A percentile compares a stretch with the other conserved stretches of the same genome.
phyloP scores from a whole-genome alignment of 805 yeast genomes.

The Candida parachauliodes region DNA sequence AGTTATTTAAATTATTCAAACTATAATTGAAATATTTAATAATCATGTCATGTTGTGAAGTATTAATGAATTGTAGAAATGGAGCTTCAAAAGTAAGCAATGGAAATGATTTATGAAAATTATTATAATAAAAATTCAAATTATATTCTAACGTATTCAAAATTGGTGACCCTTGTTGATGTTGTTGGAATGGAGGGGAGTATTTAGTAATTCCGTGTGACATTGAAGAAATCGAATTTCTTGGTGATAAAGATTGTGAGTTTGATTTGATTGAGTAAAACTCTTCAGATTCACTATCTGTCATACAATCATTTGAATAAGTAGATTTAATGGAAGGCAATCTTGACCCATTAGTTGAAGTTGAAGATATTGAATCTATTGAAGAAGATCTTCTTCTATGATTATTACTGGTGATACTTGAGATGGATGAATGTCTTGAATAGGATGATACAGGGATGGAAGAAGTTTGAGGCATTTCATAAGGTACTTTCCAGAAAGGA shows the following conservation, averaged over 20 bases:
- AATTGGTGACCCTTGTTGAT: slow-evolving; percentile 3
- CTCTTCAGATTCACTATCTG: slow-evolving; percentile 33
- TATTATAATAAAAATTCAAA: slow-evolving; percentile 39
- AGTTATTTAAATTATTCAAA: slow-evolving; percentile 36
- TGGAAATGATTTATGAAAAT: slow-evolving; percentile 44
- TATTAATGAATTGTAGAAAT: slow-evolving; percentile 18
- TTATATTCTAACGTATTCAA: slow-evolving; percentile 26
- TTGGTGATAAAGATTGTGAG: slow-evolving; percentile 25
- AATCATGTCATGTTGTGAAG: slow-evolving; percentile 24
- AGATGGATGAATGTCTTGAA: slow-evolving; percentile 9
- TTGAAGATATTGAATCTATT: slow-evolving; percentile 48
- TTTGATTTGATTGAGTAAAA: slow-evolving; percentile 23
- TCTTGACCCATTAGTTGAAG: slow-evolving; percentile 37
- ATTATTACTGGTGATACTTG: slow-evolving; percentile 2
- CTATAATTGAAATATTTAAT: slow-evolving; percentile 41
- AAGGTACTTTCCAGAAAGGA: slow-evolving; percentile 64
- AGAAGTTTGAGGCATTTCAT: slow-evolving; percentile 47
- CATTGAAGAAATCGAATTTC: slow-evolving; percentile 30
- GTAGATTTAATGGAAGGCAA: slow-evolving; percentile 28
- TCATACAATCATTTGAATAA: slow-evolving; percentile 21
- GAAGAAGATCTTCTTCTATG: slow-evolving; percentile 37
- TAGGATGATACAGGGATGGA: too few species aligned
- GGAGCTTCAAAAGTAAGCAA: slow-evolving; percentile 36
- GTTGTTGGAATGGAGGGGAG: slow-evolving; percentile 5
- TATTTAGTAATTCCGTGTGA: slow-evolving; percentile 15